A percentile compares a stretch with the other conserved stretches of the same genome.
phyloP scores from a whole-genome alignment of 1,284 basidiomycete species.

The Naganishia liquefaciens region DNA sequence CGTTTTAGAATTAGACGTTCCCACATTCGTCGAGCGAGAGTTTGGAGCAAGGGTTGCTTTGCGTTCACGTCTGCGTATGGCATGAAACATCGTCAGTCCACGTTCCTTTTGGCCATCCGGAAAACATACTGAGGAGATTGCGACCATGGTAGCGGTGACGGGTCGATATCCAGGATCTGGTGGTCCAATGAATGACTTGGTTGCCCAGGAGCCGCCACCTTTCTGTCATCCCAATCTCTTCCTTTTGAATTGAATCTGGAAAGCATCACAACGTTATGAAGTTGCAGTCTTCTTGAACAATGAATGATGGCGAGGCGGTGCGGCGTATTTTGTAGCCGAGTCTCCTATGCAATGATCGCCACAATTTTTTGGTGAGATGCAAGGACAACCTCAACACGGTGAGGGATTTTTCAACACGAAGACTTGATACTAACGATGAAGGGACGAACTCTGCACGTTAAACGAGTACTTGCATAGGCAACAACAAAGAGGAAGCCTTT shows the following conservation, averaged over 20 bases:
- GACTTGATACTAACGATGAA: no score
- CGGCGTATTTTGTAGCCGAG: no score
- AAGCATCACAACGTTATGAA: background rate
- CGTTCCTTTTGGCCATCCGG: background rate
- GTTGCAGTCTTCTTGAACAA: background rate
- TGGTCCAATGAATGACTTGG: slow-evolving; percentile 2
- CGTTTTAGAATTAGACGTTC: slow-evolving; percentile 10
- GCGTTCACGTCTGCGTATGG: slow-evolving; percentile 17
- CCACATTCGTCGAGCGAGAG: slow-evolving; percentile 11
- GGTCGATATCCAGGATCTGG: slow-evolving; percentile 1
- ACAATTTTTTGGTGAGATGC: no score
- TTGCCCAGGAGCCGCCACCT: slow-evolving; percentile 21
- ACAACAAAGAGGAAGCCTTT: no score
- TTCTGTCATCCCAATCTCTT: slow-evolving; percentile 25
- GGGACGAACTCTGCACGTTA: no score
- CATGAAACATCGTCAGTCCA: background rate
- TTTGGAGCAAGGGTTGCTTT: slow-evolving; percentile 32
- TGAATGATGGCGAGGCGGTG: no score
- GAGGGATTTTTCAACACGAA: no score
- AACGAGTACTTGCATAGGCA: no score
- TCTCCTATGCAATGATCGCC: no score
- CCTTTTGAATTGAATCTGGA: slow-evolving; percentile 26
- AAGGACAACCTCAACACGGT: no score
- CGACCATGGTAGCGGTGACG: slow-evolving; percentile 22
- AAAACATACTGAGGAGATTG: slow-evolving; percentile 8